Percentiles rank a stretch among this genome's conserved stretches.
These are phyloP conservation scores for Penicillium samsonianum DNA, from an alignment of 495 filamentous ascomycete species.

Conservation along the genomic window DNA sequence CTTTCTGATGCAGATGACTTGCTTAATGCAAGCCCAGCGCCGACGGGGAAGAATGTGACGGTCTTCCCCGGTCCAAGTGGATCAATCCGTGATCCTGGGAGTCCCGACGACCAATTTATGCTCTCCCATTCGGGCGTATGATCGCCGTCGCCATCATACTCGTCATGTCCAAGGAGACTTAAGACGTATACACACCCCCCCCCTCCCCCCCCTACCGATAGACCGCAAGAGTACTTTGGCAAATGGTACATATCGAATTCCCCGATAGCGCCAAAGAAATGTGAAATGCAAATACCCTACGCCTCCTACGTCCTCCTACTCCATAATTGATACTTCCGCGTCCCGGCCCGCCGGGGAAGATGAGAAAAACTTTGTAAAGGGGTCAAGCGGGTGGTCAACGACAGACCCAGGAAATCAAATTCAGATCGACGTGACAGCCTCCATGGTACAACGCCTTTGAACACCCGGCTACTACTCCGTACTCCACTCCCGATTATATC, in stretches of 20 bases:
- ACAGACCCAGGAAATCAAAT: slow-evolving; percentile 2
- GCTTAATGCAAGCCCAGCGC: slow-evolving; percentile 9
- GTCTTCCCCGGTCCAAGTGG: slow-evolving; percentile 22
- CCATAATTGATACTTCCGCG: slow-evolving; percentile 16
- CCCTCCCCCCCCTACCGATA: background rate
- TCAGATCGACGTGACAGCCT: slow-evolving; percentile 6
- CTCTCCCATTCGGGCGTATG: background rate
- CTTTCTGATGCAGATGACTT: slow-evolving; percentile 11
- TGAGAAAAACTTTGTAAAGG: background rate
- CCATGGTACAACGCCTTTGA: background rate
- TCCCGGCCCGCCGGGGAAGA: slow-evolving; percentile 21
- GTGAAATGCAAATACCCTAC: slow-evolving; percentile 4
- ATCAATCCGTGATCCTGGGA: slow-evolving; percentile 13
- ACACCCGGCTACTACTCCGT: background rate
- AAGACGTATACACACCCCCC: background rate
- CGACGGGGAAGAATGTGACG: slow-evolving; percentile 3
- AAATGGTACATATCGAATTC: background rate
- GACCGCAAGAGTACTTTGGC: slow-evolving; percentile 5
- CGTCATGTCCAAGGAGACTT: slow-evolving; percentile 1
- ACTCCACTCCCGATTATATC: background rate
- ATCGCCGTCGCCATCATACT: slow-evolving; percentile 1
- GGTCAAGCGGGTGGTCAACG: background rate
- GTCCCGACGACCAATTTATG: slow-evolving; percentile 12
- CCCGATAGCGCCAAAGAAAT: background rate
- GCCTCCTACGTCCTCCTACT: slow-evolving; percentile 1